Evolutionary conservation across 1,284 basidiomycete genomes (phyloP).

Genomic region (Megacollybia platyphylla): DNA sequence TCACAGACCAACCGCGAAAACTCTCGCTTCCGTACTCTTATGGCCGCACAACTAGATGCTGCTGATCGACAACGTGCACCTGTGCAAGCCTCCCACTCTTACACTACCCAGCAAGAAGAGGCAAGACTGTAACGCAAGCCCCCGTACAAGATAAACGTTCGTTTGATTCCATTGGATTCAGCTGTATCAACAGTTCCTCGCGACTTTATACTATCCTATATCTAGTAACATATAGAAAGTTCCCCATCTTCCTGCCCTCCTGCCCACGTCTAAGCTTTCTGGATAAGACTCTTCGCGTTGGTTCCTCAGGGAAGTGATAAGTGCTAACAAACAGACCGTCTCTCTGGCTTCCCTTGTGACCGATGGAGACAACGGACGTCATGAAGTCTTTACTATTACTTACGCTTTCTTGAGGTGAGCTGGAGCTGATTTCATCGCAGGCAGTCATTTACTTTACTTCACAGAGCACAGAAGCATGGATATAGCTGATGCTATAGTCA

Average conservation of each 20-base stretch:
- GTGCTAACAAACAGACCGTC: no score
- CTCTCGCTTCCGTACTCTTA: slow-evolving; percentile 63
- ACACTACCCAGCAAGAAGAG: slow-evolving; percentile 61
- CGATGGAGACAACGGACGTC: no score
- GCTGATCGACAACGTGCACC: slow-evolving; percentile 19
- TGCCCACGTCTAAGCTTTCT: not conserved
- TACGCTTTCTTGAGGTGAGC: not conserved
- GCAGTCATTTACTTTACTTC: not conserved
- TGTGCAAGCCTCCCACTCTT: not conserved
- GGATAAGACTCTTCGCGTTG: not conserved
- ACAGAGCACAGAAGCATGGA: not conserved
- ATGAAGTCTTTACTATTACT: no score
- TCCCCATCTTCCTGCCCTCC: not conserved
- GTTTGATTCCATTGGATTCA: not conserved
- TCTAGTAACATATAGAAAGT: not conserved
- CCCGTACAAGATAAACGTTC: slow-evolving; percentile 1
- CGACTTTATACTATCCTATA: not conserved
- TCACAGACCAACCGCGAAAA: slow-evolving; percentile 44
- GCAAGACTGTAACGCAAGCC: slow-evolving; percentile 12
- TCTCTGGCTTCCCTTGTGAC: no score
- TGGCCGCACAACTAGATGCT: slow-evolving; percentile 75
- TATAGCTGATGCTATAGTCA: not conserved
- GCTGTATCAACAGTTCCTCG: not conserved
- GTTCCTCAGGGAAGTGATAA: no score
- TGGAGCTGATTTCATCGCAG: not conserved